Evolutionary conservation across 805 yeast species (phyloP).

Genomic region (Saturnispora saitoi): DNA sequence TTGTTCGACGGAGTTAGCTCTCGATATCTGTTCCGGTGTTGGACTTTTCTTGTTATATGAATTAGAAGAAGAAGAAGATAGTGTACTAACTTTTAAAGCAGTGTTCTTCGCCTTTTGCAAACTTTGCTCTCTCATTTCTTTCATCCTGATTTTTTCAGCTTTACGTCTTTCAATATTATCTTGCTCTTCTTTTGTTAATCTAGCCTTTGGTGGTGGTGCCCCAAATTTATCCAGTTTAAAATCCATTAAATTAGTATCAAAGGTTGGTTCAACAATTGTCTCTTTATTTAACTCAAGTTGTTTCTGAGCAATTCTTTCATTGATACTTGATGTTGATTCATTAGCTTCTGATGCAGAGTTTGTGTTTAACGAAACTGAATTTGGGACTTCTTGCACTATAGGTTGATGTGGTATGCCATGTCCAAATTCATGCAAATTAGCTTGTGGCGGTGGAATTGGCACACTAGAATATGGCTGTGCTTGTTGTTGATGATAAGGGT

Average conservation of each 20-base stretch:
- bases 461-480: not conserved
- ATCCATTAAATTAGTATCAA: conserved; percentile 25
- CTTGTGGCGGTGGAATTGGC: not conserved
- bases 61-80: not conserved
- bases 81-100: not conserved
- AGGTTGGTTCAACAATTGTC: conserved; percentile 22
- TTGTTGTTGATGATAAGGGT: not conserved
- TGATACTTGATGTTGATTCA: conserved; percentile 1
- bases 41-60: not conserved
- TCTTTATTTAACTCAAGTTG: conserved; percentile 16
- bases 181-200: conserved; percentile 20
- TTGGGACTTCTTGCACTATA: not conserved
- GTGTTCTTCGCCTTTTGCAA: conserved; percentile 19
- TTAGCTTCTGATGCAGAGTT: not conserved
- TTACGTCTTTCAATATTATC: conserved; percentile 18
- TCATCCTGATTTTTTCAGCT: conserved; percentile 21
- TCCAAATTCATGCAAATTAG: not conserved
- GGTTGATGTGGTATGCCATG: not conserved
- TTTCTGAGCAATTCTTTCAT: conserved; percentile 6
- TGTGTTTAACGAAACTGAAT: not conserved
- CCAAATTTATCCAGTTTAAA: conserved; percentile 33
- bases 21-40: not conserved
- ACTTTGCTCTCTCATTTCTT: conserved; percentile 24
- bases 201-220: conserved; percentile 40
- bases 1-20: not conserved